phyloP scores from a whole-genome alignment of 106 monocot genomes.

The Xerophyta viscosa region DNA sequence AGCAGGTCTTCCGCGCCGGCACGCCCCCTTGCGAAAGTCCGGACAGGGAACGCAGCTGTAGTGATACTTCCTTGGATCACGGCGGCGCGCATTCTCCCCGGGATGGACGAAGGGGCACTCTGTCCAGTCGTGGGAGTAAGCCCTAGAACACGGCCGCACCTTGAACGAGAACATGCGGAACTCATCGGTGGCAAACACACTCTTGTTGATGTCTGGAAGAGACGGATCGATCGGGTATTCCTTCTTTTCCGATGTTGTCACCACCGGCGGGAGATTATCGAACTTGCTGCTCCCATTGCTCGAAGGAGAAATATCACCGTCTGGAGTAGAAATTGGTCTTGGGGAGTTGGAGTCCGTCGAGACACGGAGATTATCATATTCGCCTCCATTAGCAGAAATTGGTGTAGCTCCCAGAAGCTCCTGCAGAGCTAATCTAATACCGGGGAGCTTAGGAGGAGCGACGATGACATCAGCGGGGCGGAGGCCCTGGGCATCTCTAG shows the following conservation, averaged over 20 bases:
- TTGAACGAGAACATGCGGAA: conserved; percentile 94
- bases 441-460: conserved; percentile 22
- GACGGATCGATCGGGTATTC: no score
- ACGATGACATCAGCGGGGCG: conserved; percentile 51
- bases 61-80: conserved; percentile 64
- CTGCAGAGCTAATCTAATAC: conserved; percentile 19
- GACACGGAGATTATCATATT: conserved; percentile 15
- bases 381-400: no score
- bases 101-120: conserved; percentile 80
- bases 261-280: conserved; percentile 18
- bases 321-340: conserved; percentile 28
- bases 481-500: conserved; percentile 23
- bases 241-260: conserved; percentile 19
- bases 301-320: conserved; percentile 38
- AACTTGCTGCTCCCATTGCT: conserved; percentile 13
- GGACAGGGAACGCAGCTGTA: conserved; percentile 79
- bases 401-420: conserved; percentile 26
- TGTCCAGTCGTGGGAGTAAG: conserved; percentile 66
- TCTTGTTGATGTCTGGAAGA: no score
- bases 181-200: conserved; percentile 74
- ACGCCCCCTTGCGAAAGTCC: conserved; percentile 71
- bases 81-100: conserved; percentile 67
- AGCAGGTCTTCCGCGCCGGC: conserved; percentile 60
- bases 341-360: conserved; percentile 34
- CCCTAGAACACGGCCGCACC: conserved; percentile 59